phyloP scores from a whole-genome alignment of 768 basidiomycete species.

The Amanita muscaria region DNA sequence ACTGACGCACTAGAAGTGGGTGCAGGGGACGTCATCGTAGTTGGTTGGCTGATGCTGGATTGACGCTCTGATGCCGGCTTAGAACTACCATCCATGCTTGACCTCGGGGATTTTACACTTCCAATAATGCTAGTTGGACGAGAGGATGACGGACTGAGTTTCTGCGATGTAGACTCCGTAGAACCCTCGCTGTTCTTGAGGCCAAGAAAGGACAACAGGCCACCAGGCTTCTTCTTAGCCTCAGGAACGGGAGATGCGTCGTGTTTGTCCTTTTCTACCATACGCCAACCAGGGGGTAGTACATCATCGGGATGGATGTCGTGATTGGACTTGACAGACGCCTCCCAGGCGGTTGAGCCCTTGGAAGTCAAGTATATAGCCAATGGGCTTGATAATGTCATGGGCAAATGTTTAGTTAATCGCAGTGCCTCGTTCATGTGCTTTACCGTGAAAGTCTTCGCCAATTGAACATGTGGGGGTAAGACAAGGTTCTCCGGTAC shows the following conservation, averaged over 20 bases:
- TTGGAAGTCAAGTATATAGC: slow-evolving; percentile 61
- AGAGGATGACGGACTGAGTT: slow-evolving; percentile 1
- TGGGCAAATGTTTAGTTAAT: slow-evolving; percentile 49
- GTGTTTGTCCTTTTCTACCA: slow-evolving; percentile 48
- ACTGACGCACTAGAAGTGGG: not conserved
- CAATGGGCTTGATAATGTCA: slow-evolving; percentile 55
- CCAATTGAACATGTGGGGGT: slow-evolving; percentile 39
- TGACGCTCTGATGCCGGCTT: slow-evolving; percentile 10
- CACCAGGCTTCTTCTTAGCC: slow-evolving; percentile 45
- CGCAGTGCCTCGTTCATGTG: slow-evolving; percentile 53
- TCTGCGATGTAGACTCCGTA: slow-evolving; percentile 17
- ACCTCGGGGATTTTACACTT: slow-evolving; percentile 11
- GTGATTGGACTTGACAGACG: slow-evolving; percentile 46
- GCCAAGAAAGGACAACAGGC: slow-evolving; percentile 70
- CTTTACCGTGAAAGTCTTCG: slow-evolving; percentile 49
- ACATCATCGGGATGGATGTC: slow-evolving; percentile 45
- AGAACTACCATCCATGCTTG: slow-evolving; percentile 9
- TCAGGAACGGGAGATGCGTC: slow-evolving; percentile 25
- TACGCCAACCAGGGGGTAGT: slow-evolving; percentile 64
- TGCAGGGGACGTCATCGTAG: not conserved
- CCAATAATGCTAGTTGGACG: slow-evolving; percentile 8
- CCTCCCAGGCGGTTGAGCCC: slow-evolving; percentile 72
- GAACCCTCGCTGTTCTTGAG: slow-evolving; percentile 24
- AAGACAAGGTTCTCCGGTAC: slow-evolving; percentile 45
- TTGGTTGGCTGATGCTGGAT: slow-evolving; percentile 4